Percentiles rank a stretch among this genome's conserved stretches.
These are phyloP conservation scores for Populus deltoides DNA, from an alignment of 345 rosid species.

Conservation along the genomic window DNA sequence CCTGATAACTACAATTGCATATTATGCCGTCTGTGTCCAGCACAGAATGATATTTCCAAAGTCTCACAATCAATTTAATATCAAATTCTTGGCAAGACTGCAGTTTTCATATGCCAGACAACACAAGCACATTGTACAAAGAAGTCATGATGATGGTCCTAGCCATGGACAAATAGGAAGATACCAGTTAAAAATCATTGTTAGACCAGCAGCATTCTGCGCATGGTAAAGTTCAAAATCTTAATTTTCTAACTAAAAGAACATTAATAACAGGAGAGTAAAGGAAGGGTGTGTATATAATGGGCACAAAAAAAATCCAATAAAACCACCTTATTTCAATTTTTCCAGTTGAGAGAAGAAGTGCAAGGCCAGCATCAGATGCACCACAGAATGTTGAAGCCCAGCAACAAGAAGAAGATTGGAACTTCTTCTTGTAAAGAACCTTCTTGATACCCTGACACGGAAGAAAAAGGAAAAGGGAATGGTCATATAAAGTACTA, in stretches of 20 bases:
- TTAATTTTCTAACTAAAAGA: neutral
- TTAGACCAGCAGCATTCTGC: neutral
- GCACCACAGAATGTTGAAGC: conserved; percentile 64
- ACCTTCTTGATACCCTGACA: conserved; percentile 79
- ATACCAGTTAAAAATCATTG: no score
- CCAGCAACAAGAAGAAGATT: conserved; percentile 65
- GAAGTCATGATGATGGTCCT: no score
- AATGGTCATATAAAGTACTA: neutral
- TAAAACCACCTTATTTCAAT: conserved; percentile 69
- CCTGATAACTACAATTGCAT: neutral
- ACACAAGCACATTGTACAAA: neutral
- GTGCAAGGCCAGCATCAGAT: conserved; percentile 67
- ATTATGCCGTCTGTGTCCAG: neutral
- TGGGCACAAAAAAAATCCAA: neutral
- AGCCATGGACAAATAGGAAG: no score
- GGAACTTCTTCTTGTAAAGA: conserved; percentile 75
- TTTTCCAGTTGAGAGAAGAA: conserved; percentile 59
- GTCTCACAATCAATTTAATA: neutral
- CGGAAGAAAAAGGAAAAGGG: conserved; percentile 1
- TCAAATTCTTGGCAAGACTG: neutral
- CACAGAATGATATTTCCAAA: neutral
- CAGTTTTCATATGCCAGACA: neutral
- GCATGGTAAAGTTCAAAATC: neutral
- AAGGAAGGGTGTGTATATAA: neutral
- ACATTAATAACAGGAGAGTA: neutral